Evolutionary conservation across 345 rosid species (phyloP), one percentile per base, ranked within the genome.

Genomic region (Gossypium australe): DNA sequence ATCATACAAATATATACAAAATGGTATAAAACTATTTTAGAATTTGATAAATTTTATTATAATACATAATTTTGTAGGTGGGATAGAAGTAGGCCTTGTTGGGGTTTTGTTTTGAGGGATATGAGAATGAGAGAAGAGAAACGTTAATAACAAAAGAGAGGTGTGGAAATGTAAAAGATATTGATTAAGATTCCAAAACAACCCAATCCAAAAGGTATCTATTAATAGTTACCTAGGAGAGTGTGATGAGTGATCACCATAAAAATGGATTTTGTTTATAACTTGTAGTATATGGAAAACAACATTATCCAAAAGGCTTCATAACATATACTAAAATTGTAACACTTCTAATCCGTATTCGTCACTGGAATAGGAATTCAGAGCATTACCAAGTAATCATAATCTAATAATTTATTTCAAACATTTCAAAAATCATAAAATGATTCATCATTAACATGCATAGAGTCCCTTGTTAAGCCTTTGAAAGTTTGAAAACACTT

Each of bases 51-150:
- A 4, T 34, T 34, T 4, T 34, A 34, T 34, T 34, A 34, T 34
- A 34, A 34, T 34, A 34, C 38, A 34, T 34, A 34, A 34, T 4
- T 34, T 34, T 34, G 38, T 4, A 34, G 38, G 38, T 4, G 38
- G 6, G 38, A 34, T 34, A 34, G 38, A 34, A 4, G 1, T 7
- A 34, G 41, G 41, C 41, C 79, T 61, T 58, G 78, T 84, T 81
- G 86, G 86, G 90, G 85, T 83, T 87, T 80, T 67, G 70, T 71
- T 34, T 34, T 34, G 45, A 27, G 18, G 58, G 77, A 76, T 61
- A 70, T 53, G 68, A 43, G 5, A 34, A 34, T 4, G 38, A 4
- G 38, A 34, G 61, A 57, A 76, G 41, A 34, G 41, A 34, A 77
- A 80, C 55, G 73, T 74, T 60, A 79, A 79, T 79, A 27, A 75